Evolutionary conservation across 371 early-diverging fungal genomes (phyloP), one percentile per base, ranked within the genome.

Genomic region (Mucor saturninus): DNA sequence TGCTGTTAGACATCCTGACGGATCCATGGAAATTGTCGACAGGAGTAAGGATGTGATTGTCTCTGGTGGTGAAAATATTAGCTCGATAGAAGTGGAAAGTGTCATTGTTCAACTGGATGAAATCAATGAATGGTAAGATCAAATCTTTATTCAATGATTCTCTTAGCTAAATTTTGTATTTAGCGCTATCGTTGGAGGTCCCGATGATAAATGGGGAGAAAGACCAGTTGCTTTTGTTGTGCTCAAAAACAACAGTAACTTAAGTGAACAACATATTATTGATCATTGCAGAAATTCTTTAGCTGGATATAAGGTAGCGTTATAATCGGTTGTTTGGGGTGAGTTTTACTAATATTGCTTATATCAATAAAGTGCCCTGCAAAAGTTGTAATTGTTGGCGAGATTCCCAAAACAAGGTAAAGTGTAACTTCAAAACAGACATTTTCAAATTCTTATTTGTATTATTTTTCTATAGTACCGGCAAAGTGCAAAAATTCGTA

Each of bases 41-140:
- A 81, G 91, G 14, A 73, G 73, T 54, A 89, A 91, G 66, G 89
- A 91, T 59, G 84, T 91, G 13, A 87, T 91, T 49, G 85, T 91
- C 35, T 85, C 86, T n/a, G 89, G 90, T 30, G 91, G 91, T 15
- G 91, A 90, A 57, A 90, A 90, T 61, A 86, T 90, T 54, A 86
- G 86, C 3, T 86, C 88, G 0, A 75, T 90, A n/a, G 89, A 88
- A 56, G 84, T 90, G 1, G 91, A 91, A 59, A 76, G 79, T 15
- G 84, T 80, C 15, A 73, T 91, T 56, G 74, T 81, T 10, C 65
- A 80, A n/a, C 68, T 87, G 58, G 80, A 87, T 13, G 68, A 74
- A 8, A 81, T 91, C 6, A 70, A 79, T 9, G 91, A 91, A 67
- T 84, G 82, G 81, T 81, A 73, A 60, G 48, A 29, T 13, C 31